A percentile compares a stretch with the other conserved stretches of the same genome.
Conservation (phyloP, 2,329 filamentous ascomycete genomes). For the Phialophora verrucosa region DNA sequence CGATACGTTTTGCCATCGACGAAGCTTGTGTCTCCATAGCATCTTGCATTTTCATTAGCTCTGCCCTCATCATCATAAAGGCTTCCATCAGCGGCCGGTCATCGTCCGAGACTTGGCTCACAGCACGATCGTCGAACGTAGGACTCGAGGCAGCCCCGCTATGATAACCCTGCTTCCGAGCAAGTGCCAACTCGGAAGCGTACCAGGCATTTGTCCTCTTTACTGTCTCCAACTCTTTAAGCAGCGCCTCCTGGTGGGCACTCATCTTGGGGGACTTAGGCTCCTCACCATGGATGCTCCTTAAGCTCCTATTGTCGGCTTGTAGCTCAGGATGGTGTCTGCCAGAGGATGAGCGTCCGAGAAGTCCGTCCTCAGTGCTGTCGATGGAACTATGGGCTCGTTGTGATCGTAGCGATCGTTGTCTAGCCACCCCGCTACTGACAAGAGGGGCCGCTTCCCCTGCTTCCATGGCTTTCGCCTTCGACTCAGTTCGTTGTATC, state of each 20-base stretch:
- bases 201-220: conserved; percentile 96
- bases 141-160: conserved; percentile 73
- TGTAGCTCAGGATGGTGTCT: conserved; percentile 45
- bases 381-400: conserved; percentile 71
- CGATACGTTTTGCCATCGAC: conserved; percentile 84
- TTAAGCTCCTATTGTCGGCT: conserved; percentile 50
- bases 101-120: conserved; percentile 86
- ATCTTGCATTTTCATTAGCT: conserved; percentile 85
- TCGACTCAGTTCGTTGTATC: conserved; percentile 56
- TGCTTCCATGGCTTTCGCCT: conserved; percentile 54
- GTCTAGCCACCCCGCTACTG: conserved; percentile 48
- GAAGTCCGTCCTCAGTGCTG: conserved; percentile 64
- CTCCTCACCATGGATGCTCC: conserved; percentile 48
- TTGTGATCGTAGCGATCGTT: conserved; percentile 62
- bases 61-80: conserved; percentile 85
- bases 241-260: conserved; percentile 64
- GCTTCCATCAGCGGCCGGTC: conserved; percentile 92
- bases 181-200: conserved; percentile 89
- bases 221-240: conserved; percentile 83
- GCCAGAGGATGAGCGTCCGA: conserved; percentile 46
- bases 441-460: conserved; percentile 54
- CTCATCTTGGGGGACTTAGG: conserved; percentile 54
- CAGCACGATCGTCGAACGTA: conserved; percentile 73
- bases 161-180: conserved; percentile 85
- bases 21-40: conserved; percentile 88